Evolutionary conservation across 345 rosid genomes (phyloP), one percentile per base, ranked within the genome.

Genomic region (Barbarea vulgaris): DNA sequence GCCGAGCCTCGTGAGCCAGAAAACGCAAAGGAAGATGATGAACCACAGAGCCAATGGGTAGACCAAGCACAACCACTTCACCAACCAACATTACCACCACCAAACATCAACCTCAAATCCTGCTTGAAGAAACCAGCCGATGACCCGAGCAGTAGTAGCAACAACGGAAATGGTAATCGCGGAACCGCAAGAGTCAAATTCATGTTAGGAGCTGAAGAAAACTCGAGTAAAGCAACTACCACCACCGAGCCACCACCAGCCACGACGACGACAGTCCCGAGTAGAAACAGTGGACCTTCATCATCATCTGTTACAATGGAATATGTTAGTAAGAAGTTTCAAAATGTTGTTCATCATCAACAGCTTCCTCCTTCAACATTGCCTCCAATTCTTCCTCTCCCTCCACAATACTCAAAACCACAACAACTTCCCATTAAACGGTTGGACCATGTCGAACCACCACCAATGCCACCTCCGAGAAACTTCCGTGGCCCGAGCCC

Each of bases 141-240:
- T 3, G 80, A 77, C 55, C 46, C 63, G 2, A 74, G 58, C 53
- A 59, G 69, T 59, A 74, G 94, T 81, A 51, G 63, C 78, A 48
- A 64, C 81, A 3, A 96, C 25, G 84, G 94, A 41, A 86, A 84
- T 36, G 64, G 72, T 15, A 73, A 25, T 28, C 70, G 77, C 6
- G 87, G 90, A 55, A 83, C 84, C 2, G 77, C 91, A 6, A 94
- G 98, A 69, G 99, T 96, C 75, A 96, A 91, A 80, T 96, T 96
- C 90, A 67, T 90, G 87, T 84, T 96, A 85, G 93, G 90, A 62
- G 96, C 91, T 83, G 97, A 89, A 81, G 97, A 88, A 77, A 81
- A 41, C 69, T 3, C 42, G 42, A 70, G 65, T 69, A 76, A 76
- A 63, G 67, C 76, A 78, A 76, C 78, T 76, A 77, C 60, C 25